Evolutionary conservation across 371 early-diverging fungal species (phyloP).

Genomic region (Mortierella sp.): DNA sequence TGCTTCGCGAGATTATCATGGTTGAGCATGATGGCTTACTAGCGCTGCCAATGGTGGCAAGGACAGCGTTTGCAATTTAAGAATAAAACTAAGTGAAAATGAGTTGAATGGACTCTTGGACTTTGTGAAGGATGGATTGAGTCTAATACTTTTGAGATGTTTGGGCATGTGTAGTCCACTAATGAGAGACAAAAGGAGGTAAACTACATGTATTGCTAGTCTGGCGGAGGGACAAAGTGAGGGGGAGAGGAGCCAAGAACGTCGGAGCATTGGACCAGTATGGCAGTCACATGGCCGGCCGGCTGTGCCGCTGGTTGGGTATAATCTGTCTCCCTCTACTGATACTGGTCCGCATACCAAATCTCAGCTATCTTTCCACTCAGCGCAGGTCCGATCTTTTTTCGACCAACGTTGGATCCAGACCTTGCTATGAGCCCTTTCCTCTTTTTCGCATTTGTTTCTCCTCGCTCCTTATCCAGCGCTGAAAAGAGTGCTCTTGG

Average conservation of each 20-base stretch:
- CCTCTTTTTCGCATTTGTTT: conserved; percentile 11
- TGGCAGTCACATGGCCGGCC: too few relatives aligned
- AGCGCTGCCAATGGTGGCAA: too few relatives aligned
- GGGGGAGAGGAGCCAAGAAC: too few relatives aligned
- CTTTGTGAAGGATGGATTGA: too few relatives aligned
- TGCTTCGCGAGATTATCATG: conserved; percentile 27
- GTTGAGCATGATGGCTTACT: conserved; percentile 9
- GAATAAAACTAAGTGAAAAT: too few relatives aligned
- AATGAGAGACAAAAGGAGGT: background rate
- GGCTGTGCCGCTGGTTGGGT: too few relatives aligned
- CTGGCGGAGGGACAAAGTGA: too few relatives aligned
- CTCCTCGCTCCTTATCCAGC: conserved; percentile 24
- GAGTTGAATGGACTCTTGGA: too few relatives aligned
- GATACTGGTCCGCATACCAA: conserved; percentile 62
- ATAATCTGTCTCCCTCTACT: background rate
- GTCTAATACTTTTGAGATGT: too few relatives aligned
- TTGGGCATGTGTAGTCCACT: background rate
- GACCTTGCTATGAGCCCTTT: conserved; percentile 50
- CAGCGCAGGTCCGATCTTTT: conserved; percentile 60
- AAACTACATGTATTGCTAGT: background rate
- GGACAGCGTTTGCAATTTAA: too few relatives aligned
- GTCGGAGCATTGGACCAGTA: too few relatives aligned
- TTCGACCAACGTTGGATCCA: conserved; percentile 52
- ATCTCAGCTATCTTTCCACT: conserved; percentile 66
- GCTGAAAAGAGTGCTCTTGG: conserved; percentile 63